phyloP scores from a whole-genome alignment of 2,329 filamentous ascomycete genomes.

The Monilinia vaccinii-corymbosi region DNA sequence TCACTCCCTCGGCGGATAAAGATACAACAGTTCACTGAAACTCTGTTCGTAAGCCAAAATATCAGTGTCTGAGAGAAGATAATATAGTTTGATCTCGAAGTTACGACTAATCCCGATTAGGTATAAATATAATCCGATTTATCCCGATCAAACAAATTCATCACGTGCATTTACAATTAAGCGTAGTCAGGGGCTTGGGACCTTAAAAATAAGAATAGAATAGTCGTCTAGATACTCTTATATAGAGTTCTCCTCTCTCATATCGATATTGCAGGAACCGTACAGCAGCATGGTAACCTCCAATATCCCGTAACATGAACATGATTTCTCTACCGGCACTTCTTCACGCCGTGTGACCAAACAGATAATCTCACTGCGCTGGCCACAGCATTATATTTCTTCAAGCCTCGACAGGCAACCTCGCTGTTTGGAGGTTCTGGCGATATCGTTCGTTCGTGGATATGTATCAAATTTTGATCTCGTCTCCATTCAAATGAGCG shows the following conservation, averaged over 20 bases:
- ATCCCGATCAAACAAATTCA: no score
- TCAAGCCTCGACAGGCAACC: constrained; percentile 5
- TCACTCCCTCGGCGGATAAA: not conserved
- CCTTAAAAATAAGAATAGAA: no score
- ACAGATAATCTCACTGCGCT: constrained; percentile 8
- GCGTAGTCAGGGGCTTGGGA: no score
- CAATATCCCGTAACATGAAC: constrained; percentile 2
- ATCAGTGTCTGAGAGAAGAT: no score
- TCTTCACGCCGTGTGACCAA: constrained; percentile 3
- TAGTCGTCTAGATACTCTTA: no score
- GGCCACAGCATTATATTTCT: constrained; percentile 6
- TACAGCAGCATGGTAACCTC: constrained; percentile 5
- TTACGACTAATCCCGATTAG: no score
- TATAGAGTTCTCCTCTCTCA: no score
- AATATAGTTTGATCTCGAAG: no score
- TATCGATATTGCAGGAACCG: constrained; percentile 4
- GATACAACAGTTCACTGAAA: not conserved
- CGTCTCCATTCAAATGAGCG: constrained; percentile 10
- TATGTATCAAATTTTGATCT: not conserved
- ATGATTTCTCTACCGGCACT: constrained; percentile 7
- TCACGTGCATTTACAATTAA: no score
- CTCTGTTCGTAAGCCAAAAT: constrained; percentile 5
- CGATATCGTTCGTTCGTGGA: not conserved
- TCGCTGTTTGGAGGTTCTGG: constrained; percentile 8
- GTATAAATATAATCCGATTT: no score